Percentiles rank a stretch among this genome's conserved stretches.
These are phyloP conservation scores for Aphanoascus verrucosus DNA, from an alignment of 2,329 filamentous ascomycete genomes.

Conservation along the genomic window DNA sequence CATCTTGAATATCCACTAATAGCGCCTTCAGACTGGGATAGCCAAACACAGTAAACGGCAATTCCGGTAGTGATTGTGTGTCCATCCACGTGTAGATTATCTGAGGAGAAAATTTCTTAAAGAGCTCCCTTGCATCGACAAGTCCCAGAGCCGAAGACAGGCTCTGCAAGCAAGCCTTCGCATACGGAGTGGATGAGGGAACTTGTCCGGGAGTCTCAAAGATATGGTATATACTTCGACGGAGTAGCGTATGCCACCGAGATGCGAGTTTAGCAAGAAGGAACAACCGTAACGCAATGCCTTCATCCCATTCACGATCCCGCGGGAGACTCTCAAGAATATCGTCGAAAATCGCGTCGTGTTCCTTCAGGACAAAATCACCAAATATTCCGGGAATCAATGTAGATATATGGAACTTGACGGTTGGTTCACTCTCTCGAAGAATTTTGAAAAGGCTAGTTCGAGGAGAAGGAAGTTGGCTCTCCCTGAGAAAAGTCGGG, in stretches of 20 bases:
- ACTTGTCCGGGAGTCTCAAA: slow-evolving; percentile 80
- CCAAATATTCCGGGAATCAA: slow-evolving; percentile 65
- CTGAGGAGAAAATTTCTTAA: slow-evolving; percentile 76
- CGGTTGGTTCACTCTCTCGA: slow-evolving; percentile 51
- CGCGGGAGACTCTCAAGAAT: slow-evolving; percentile 68
- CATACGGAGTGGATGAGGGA: slow-evolving; percentile 54
- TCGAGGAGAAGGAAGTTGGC: slow-evolving; percentile 51
- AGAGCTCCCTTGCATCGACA: slow-evolving; percentile 57
- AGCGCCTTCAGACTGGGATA: slow-evolving; percentile 61
- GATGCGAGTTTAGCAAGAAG: slow-evolving; percentile 68
- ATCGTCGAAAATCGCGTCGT: slow-evolving; percentile 76
- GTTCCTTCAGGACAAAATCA: slow-evolving; percentile 68
- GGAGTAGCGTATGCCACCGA: slow-evolving; percentile 72
- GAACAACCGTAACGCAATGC: slow-evolving; percentile 72
- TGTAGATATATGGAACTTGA: slow-evolving; percentile 65
- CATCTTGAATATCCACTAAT: slow-evolving; percentile 58
- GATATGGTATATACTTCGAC: slow-evolving; percentile 82
- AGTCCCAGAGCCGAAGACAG: slow-evolving; percentile 59
- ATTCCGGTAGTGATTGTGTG: slow-evolving; percentile 51
- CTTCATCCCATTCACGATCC: slow-evolving; percentile 61
- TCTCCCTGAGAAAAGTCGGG: slow-evolving; percentile 53
- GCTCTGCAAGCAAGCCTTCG: slow-evolving; percentile 56
- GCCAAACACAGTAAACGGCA: slow-evolving; percentile 78
- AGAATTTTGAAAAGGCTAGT: slow-evolving; percentile 68
- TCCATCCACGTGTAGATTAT: slow-evolving; percentile 86